These are phyloP conservation scores for Panellus pusillus DNA, from an alignment of 768 basidiomycete genomes.

Conservation along the genomic window DNA sequence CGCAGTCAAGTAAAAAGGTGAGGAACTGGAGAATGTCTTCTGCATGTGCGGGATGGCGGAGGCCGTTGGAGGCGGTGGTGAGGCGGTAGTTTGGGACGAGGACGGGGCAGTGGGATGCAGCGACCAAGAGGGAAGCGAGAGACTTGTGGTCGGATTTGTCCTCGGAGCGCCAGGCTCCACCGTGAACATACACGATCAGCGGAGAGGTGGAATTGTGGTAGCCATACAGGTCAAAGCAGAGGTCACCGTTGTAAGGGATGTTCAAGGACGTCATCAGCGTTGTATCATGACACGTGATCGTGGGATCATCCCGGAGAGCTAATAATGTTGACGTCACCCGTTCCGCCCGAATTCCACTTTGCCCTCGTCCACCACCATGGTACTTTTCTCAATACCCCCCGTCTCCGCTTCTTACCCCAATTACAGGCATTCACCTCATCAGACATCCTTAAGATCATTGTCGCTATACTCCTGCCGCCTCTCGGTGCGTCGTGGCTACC, in stretches of 20 bases:
- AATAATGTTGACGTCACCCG: too few species aligned
- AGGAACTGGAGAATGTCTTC: conserved; percentile 65
- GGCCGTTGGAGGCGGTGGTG: conserved; percentile 42
- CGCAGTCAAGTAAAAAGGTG: conserved; percentile 53
- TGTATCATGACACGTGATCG: too few species aligned
- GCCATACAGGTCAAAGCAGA: conserved; percentile 59
- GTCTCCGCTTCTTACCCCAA: not conserved
- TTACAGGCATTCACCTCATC: conserved; percentile 32
- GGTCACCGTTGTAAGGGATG: conserved; percentile 43
- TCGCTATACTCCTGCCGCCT: conserved; percentile 77
- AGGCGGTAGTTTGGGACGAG: conserved; percentile 80
- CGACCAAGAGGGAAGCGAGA: conserved; percentile 44
- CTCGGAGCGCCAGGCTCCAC: conserved; percentile 82
- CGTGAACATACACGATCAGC: conserved; percentile 70
- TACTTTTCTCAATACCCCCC: not conserved
- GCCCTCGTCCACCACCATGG: not conserved
- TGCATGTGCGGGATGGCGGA: conserved; percentile 72
- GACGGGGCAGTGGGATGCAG: conserved; percentile 53
- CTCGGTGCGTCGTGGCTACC: conserved; percentile 40
- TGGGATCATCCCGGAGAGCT: too few species aligned
- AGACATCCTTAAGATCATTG: conserved; percentile 70
- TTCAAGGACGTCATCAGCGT: conserved; percentile 23
- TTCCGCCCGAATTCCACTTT: too few species aligned
- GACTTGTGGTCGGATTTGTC: conserved; percentile 61
- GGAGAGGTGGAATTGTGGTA: conserved; percentile 22